These are phyloP conservation scores for Cyberlindnera euphorbiae DNA, from an alignment of 805 yeast genomes.

Conservation along the genomic window DNA sequence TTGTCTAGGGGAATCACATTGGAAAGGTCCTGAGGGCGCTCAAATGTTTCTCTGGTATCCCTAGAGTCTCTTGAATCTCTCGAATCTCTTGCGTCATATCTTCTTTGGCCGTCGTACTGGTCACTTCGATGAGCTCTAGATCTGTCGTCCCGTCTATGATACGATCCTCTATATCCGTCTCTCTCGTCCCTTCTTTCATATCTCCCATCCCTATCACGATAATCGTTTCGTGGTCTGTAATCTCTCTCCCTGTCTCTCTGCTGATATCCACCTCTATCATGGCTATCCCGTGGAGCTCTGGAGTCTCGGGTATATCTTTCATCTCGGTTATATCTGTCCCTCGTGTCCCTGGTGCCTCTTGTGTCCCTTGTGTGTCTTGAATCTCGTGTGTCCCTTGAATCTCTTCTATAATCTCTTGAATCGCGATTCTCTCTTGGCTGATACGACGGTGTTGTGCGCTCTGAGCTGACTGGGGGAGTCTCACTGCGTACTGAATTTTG, in stretches of 20 bases:
- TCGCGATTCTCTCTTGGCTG: no score
- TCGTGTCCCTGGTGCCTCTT: background rate
- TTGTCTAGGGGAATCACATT: slow-evolving; percentile 44
- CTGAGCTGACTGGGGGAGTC: no score
- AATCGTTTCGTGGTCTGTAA: slow-evolving; percentile 5
- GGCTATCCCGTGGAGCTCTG: background rate
- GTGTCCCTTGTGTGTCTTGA: background rate
- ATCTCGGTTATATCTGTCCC: no score
- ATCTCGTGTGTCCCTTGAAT: no score
- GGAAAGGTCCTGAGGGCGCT: slow-evolving; percentile 30
- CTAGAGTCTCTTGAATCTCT: slow-evolving; percentile 5
- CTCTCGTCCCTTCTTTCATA: slow-evolving; percentile 2
- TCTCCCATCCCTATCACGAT: slow-evolving; percentile 7
- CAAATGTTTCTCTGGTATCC: slow-evolving; percentile 3
- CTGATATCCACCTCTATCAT: background rate
- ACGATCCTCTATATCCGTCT: background rate
- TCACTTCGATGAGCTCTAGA: slow-evolving; percentile 3
- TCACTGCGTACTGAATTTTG: no score
- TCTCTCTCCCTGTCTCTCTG: slow-evolving; percentile 4
- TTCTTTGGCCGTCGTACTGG: slow-evolving; percentile 1
- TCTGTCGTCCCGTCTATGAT: slow-evolving; percentile 5
- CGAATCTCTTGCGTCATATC: slow-evolving; percentile 7
- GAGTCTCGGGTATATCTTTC: no score
- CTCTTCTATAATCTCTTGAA: no score
- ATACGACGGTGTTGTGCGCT: no score